Evolutionary conservation across 2,329 filamentous ascomycete species (phyloP), one percentile per base, ranked within the genome.

Genomic region (Ceratocystis albifundus): DNA sequence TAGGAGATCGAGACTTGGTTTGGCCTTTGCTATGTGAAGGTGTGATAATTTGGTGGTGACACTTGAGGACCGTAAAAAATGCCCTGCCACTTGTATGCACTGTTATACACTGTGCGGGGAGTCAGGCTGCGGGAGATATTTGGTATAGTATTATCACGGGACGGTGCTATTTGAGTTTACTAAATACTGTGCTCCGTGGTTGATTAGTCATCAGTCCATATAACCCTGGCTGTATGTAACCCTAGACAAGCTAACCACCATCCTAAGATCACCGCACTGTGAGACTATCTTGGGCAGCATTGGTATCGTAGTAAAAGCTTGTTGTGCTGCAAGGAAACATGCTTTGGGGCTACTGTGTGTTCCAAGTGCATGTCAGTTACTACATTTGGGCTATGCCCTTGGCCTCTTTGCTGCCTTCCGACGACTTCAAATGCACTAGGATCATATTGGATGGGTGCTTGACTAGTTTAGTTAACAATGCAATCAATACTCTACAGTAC

Each of bases 131-230:
- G 28, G 4, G 55, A 1, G n/a, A 2, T 15, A 3, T 15, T 7
- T 17, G 17, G 28, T 32, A 30, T 20, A 12, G 2, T 15, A 17
- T 1, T 1, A 10, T 10, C 32, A 2, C 20, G 1, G 20, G 2
- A 59, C 55, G 7, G 55, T 59, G 55, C 22, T 8, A 7, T 10
- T n/a, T n/a, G 1, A 3, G 3, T 20, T 1, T 12, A 0, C 0
- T 0, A 59, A 8, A 59, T 20, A 59, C 55, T 59, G 55, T 59
- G 5, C 1, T 12, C 0, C 0, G 2, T 1, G 0, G 0, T 0
- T 28, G 48, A 12, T 53, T 10, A 53, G 48, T 53, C 48, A 53
- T 28, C 22, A 4, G 0, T 15, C 0, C 0, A 0, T 2, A 10
- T 28, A 48, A n/a, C 20, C 20, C 17, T 48, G 8, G 8, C 1